phyloP scores from a whole-genome alignment of 345 rosid species.

The Noccaea caerulescens region DNA sequence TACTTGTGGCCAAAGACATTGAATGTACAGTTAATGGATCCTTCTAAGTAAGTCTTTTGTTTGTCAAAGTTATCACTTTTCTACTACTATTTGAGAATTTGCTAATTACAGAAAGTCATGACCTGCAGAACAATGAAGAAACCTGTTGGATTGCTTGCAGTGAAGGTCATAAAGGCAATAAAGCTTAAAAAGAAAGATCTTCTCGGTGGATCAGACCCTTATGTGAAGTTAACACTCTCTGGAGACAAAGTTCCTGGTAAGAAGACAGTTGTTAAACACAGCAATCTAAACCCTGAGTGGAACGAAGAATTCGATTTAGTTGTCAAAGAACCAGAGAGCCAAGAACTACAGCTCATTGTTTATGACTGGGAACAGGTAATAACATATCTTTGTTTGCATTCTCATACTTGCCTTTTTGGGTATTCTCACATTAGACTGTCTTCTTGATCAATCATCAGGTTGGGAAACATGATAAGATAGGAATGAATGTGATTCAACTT shows the following conservation, averaged over 20 bases:
- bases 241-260: slow-evolving; percentile 77
- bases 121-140: slow-evolving; percentile 65
- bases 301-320: slow-evolving; percentile 80
- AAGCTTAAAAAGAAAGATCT: slow-evolving; percentile 88
- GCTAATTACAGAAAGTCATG: background rate
- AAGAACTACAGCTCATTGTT: slow-evolving; percentile 63
- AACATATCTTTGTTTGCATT: background rate
- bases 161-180: slow-evolving; percentile 71
- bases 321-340: slow-evolving; percentile 75
- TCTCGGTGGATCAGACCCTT: slow-evolving; percentile 90
- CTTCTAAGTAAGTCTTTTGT: slow-evolving; percentile 56
- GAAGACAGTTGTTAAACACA: slow-evolving; percentile 79
- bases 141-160: slow-evolving; percentile 82
- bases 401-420: background rate
- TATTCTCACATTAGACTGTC: background rate
- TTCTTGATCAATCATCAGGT: slow-evolving; percentile 49
- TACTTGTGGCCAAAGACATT: slow-evolving; percentile 94
- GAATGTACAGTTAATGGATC: slow-evolving; percentile 80
- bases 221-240: slow-evolving; percentile 76
- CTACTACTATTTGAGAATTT: background rate
- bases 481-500: slow-evolving; percentile 70
- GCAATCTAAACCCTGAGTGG: slow-evolving; percentile 95
- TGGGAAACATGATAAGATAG: slow-evolving; percentile 92
- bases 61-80: background rate
- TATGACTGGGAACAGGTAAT: slow-evolving; percentile 95